These are phyloP conservation scores for Globisporangium acanthophoron DNA, from an alignment of 352 stramenopile genomes.

Conservation along the genomic window DNA sequence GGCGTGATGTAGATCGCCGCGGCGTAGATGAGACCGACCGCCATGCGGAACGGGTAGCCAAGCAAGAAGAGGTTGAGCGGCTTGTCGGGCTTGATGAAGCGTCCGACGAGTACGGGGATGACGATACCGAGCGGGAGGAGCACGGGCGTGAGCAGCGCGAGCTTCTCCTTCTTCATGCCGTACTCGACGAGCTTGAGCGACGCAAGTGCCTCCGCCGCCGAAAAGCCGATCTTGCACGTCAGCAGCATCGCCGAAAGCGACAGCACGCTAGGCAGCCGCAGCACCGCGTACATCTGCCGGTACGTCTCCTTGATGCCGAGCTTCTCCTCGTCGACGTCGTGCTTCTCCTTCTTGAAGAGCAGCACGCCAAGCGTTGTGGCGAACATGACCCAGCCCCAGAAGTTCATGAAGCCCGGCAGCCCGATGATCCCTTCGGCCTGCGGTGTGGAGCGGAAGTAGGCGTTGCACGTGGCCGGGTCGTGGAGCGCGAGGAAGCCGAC, in stretches of 20 bases:
- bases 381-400: constrained; percentile 93
- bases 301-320: constrained; percentile 88
- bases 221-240: constrained; percentile 91
- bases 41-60: constrained; percentile 84
- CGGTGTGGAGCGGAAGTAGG: constrained; percentile 71
- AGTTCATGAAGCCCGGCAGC: constrained; percentile 89
- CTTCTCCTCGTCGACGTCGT: constrained; percentile 50
- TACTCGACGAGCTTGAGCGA: constrained; percentile 92
- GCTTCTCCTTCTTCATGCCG: constrained; percentile 90
- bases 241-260: constrained; percentile 87
- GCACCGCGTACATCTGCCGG: constrained; percentile 82
- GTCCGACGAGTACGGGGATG: constrained; percentile 76
- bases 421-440: constrained; percentile 77
- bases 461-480: constrained; percentile 89
- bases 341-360: constrained; percentile 90
- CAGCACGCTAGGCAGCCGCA: constrained; percentile 83
- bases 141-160: constrained; percentile 83
- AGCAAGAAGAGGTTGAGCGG: constrained; percentile 73
- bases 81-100: constrained; percentile 60
- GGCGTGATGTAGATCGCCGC: constrained; percentile 78
- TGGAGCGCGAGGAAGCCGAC: constrained; percentile 98
- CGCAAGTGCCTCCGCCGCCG: constrained; percentile 85
- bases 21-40: constrained; percentile 80
- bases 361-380: constrained; percentile 89
- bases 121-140: constrained; percentile 87